Base-by-base conservation (phyloP, 495 filamentous ascomycete genomes). In the Penicillium mononematosum region DNA sequence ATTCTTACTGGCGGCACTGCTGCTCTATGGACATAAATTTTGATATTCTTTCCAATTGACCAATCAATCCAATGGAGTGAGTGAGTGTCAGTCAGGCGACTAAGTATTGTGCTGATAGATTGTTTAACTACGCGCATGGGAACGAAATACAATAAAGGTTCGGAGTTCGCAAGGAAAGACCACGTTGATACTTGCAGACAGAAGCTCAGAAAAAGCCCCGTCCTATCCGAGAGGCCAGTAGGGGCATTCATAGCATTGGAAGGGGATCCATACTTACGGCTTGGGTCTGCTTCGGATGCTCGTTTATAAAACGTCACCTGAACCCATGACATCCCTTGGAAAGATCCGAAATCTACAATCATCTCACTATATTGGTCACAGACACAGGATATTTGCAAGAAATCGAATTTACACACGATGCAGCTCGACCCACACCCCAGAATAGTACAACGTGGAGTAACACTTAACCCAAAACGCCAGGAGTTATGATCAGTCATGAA, bases 381-480 rank as follows among this genome's bases (percentile, higher is more conserved):
- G 9, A 46, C 6, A 54, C 19, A 45, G 25, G 16, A 45, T 45
- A 55, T 55, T 29, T 55, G 53, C 32, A 32, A 29, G 19, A 39
- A 46, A 36, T 47, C 31, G 20, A 36, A 47, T 55, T 39, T 55
- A 55, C 53, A 55, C n/a, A 49, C 24, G 16, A 47, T n/a, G 53
- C 14, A 39, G 32, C 22, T 53, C 17, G 51, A 27, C 50, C 43
- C 50, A 45, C 27, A 49, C 31, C 32, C 51, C 24, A 59, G 38
- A 39, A 59, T 41, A 57, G 44, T 53, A 58, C 36, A 48, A 31
- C 31, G 36, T 25, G 25, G 53, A 58, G 32, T 17, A 54, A 29
- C 39, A 47, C 38, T 46, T 42, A 53, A 44, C 47, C 51, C 55
- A 31, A 56, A 63, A 68, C 65, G 57, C 59, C 65, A 50, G 45